Evolutionary conservation across 2,329 filamentous ascomycete species (phyloP).

Genomic region (Geosmithia flava): DNA sequence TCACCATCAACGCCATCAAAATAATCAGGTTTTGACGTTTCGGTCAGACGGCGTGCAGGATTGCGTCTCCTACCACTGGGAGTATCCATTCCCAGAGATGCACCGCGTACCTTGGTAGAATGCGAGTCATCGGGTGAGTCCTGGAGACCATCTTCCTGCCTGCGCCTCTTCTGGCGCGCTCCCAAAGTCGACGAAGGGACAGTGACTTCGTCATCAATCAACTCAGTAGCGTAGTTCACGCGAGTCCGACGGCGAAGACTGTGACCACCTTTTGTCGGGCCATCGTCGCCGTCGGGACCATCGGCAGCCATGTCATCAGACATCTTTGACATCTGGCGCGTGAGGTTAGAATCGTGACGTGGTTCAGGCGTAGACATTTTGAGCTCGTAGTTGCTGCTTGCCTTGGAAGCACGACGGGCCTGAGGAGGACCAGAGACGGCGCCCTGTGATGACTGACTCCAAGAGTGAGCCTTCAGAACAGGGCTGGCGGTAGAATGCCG

Average conservation of each 20-base stretch:
- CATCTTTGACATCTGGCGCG: slow-evolving; percentile 5
- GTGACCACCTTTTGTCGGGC: slow-evolving; percentile 44
- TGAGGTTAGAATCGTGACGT: slow-evolving; percentile 8
- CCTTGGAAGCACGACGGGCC: slow-evolving; percentile 7
- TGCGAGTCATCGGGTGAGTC: slow-evolving; percentile 15
- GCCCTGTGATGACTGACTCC: not conserved
- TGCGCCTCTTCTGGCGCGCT: slow-evolving; percentile 22
- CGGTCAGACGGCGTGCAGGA: slow-evolving; percentile 23
- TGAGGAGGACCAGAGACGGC: not conserved
- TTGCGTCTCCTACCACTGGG: slow-evolving; percentile 24
- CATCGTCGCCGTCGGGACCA: slow-evolving; percentile 26
- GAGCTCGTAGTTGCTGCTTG: slow-evolving; percentile 16
- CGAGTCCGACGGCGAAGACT: slow-evolving; percentile 43
- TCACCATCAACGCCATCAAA: slow-evolving; percentile 19
- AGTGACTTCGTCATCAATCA: slow-evolving; percentile 34
- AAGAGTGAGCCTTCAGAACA: slow-evolving; percentile 9
- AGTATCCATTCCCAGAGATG: slow-evolving; percentile 21
- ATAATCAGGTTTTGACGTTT: slow-evolving; percentile 14
- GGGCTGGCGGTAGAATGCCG: slow-evolving; percentile 17
- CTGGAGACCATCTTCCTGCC: slow-evolving; percentile 3
- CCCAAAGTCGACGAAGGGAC: slow-evolving; percentile 15
- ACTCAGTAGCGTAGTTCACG: slow-evolving; percentile 44
- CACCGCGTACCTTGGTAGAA: slow-evolving; percentile 21
- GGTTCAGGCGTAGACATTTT: not conserved
- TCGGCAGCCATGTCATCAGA: not conserved